Conservation (phyloP, 73 alveolate species). For the Tetrahymena thermophila region DNA sequence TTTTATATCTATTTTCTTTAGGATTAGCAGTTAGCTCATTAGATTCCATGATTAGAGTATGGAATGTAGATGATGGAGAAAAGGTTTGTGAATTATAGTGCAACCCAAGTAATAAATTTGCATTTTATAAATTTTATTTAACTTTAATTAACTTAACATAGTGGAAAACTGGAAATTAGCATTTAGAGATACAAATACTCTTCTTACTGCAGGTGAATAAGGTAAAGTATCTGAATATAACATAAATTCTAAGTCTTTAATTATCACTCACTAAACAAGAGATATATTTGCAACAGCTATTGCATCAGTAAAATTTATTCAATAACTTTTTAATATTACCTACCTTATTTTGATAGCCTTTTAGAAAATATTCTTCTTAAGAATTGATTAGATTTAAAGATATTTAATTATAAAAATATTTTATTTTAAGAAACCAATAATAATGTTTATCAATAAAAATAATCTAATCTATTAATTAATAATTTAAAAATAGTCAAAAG, state of each 20-base stretch:
- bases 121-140: not conserved
- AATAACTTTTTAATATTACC: not conserved
- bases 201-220: constrained; percentile 41
- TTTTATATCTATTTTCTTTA: not conserved
- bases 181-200: constrained; percentile 15
- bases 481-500: not conserved
- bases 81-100: constrained; percentile 13
- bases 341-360: not conserved
- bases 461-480: too few relatives aligned
- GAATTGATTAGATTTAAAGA: too few relatives aligned
- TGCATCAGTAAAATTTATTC: not conserved
- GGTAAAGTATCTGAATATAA: constrained; percentile 27
- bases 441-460: too few relatives aligned
- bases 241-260: constrained; percentile 1
- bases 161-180: constrained; percentile 45
- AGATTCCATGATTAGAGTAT: constrained; percentile 32
- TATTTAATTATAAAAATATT: too few relatives aligned
- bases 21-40: constrained; percentile 39
- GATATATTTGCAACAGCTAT: constrained; percentile 20
- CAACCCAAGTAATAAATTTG: not conserved
- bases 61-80: constrained; percentile 30
- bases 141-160: not conserved
- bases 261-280: constrained; percentile 5
- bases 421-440: too few relatives aligned
- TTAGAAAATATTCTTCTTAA: too few relatives aligned